Evolutionary conservation across 768 basidiomycete species (phyloP), one percentile per base, ranked within the genome.

Genomic region (Hygrophorus pudorinus): DNA sequence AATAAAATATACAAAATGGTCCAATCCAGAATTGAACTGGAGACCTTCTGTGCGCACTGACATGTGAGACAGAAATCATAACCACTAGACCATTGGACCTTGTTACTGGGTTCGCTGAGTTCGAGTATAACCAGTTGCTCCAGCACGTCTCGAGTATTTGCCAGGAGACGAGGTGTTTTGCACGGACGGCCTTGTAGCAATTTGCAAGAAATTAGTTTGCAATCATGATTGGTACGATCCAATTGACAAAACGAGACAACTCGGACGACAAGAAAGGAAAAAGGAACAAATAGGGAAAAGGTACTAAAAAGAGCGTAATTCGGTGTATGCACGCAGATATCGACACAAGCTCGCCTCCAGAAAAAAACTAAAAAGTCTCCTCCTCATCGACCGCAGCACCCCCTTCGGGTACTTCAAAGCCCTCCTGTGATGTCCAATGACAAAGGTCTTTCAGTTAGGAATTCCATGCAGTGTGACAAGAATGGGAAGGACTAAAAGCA

Each of bases 351-450:
- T n/a, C 33, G 33, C 17, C 13, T 3, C 9, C 9, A 35, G 13
- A 17, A 24, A 24, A 7, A 24, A 16, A 21, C 14, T 57, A 83
- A 60, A 82, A 83, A 34, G 85, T 87, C 66, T 89, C 85, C 63
- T 90, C 87, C 61, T 91, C 87, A 42, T 87, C 86, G 17, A 70
- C 71, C 0, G 63, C 51, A 27, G 56, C 70, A 27, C 54, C 62
- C 36, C 48, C 70, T 6, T 89, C 87, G 2, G 91, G 90, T 10
- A 92, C 88, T 57, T 93, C 92, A 54, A 93, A 93, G 42, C 91
- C 92, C 10, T 93, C 91, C 91, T 94, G 63, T 46, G 20, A 38
- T 33, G 30, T 14, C 32, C 24, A 27, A 45, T 34, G 21, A 14
- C 16, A 18, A 28, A 47, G 10, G 34, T 9, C 16, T 17, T 13